Evolutionary conservation across 805 yeast genomes (phyloP), one percentile per base, ranked within the genome.

Genomic region (Cyberlindnera euphorbiiphila): DNA sequence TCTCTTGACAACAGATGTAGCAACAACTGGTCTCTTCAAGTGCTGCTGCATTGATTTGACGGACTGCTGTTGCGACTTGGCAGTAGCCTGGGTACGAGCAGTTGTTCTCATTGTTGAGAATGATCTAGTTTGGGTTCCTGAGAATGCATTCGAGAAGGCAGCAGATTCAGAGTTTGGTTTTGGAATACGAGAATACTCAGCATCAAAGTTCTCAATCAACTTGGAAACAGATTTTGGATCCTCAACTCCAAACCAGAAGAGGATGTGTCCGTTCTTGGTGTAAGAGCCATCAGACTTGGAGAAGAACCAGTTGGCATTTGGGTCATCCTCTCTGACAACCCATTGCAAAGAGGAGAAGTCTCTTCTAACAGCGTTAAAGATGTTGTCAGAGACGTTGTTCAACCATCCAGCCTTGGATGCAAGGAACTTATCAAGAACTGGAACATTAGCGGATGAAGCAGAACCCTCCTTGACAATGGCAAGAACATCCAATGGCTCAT

Each of bases 381-480:
- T 83, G 63, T 89, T 91, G 59, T 93, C 99, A 41, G 96, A 84
- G 38, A 93, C 96, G 49, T 91, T 91, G 68, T 93, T 93, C 59
- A 91, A 81, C 99, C 99, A 93, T 31, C 98, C 98, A 37, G 83
- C 74, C 60, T 84, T 81, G 16, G 94, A 76, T 17, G 94, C 86
- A 49, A 88, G 69, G 59, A 93, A 87, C 65, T 85, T 87, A 60
- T 86, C 95, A 45, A 93, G 66, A 33, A 71, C 74, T 9, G 96
- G 83, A 36, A 85, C 68, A 11, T 61, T 62, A 11, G 63, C 63
- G 18, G 49, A 37, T 2, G 55, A 46, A 25, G 46, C 49, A n/a
- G 57, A 50, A 26, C 70, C 71, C 30, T 74, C 72, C 38, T 70
- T 71, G 15, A 93, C 93, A 50, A 93, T 81, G 11, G 98, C 95